Evolutionary conservation across 2,329 filamentous ascomycete species (phyloP).

Genomic region (Fusarium bulbicola): DNA sequence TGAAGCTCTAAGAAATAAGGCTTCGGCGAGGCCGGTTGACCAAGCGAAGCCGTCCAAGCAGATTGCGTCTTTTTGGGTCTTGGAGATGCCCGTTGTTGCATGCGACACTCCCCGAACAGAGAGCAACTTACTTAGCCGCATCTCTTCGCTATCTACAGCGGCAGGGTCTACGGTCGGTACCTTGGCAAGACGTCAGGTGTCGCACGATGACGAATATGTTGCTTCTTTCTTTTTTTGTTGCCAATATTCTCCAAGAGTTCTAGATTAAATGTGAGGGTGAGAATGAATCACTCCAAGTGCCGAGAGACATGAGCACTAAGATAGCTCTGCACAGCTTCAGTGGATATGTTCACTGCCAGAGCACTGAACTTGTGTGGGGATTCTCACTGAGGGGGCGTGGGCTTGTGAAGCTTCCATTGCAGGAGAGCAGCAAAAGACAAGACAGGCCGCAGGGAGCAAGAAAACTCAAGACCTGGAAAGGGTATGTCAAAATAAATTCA

Average conservation of each 20-base stretch:
- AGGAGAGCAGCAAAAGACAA: neutral
- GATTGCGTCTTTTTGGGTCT: conserved; percentile 7
- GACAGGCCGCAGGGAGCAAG: neutral
- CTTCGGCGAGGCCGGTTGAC: conserved; percentile 38
- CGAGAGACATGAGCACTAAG: neutral
- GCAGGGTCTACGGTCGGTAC: neutral
- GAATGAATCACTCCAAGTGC: neutral
- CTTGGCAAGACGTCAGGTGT: conserved; percentile 3
- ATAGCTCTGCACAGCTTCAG: neutral
- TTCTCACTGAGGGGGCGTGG: conserved; percentile 15
- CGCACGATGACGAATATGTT: neutral
- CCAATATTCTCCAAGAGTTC: neutral
- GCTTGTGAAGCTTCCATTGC: neutral
- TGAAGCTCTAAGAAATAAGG: conserved; percentile 37
- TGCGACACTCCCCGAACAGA: conserved; percentile 7
- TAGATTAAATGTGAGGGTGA: neutral
- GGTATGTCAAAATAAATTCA: too few relatives aligned
- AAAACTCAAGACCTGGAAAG: too few relatives aligned
- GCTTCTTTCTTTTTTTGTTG: neutral
- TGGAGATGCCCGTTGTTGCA: conserved; percentile 25
- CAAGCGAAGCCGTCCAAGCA: conserved; percentile 14
- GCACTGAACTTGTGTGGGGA: conserved; percentile 9
- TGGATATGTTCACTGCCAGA: neutral
- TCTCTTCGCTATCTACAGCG: neutral
- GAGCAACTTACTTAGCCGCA: neutral